These are phyloP conservation scores for Debaryomyces maramus DNA, from an alignment of 805 yeast genomes.

Conservation along the genomic window DNA sequence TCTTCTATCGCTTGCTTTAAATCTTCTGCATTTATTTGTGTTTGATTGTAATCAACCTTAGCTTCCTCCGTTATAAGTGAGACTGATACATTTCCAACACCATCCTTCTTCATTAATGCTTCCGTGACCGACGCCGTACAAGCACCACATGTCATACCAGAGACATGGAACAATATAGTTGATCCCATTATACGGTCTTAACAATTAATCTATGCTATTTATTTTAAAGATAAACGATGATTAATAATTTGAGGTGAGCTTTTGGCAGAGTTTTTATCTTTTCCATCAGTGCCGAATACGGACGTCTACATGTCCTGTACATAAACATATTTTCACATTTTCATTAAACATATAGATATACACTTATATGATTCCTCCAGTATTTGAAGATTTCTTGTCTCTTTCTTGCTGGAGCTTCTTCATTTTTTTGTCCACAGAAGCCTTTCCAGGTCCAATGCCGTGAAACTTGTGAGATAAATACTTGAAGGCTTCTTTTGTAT, in stretches of 20 bases:
- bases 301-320: not conserved
- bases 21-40: constrained; percentile 11
- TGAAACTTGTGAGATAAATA: constrained; percentile 76
- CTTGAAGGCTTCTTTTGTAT: constrained; percentile 74
- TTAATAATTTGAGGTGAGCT: no score
- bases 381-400: not conserved
- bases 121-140: constrained; percentile 42
- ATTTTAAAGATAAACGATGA: no score
- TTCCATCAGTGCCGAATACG: not conserved
- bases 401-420: constrained; percentile 4
- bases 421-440: constrained; percentile 9
- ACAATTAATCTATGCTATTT: no score
- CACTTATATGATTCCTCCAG: not conserved
- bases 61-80: constrained; percentile 42
- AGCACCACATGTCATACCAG: constrained; percentile 46
- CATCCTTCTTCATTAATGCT: constrained; percentile 24
- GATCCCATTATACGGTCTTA: constrained; percentile 10
- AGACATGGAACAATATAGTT: constrained; percentile 20
- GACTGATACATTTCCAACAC: constrained; percentile 28
- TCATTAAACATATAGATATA: not conserved
- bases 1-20: constrained; percentile 27
- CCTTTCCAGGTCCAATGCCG: constrained; percentile 44
- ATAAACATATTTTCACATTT: not conserved
- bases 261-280: not conserved
- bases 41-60: constrained; percentile 20